Conservation (phyloP, 345 rosid species). For the Heritiera fomes region DNA sequence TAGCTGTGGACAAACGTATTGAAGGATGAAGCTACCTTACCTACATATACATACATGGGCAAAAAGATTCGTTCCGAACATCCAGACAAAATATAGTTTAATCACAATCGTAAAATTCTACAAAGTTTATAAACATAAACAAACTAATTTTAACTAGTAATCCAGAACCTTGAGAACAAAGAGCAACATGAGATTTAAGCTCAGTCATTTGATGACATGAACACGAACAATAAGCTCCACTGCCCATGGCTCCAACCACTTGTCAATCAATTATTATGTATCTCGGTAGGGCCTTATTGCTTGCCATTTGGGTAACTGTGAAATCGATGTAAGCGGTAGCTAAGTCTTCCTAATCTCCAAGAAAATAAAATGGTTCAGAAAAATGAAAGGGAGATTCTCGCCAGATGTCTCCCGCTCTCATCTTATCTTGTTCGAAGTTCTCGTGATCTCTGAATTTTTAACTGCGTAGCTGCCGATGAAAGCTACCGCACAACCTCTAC, state of each 20-base stretch:
- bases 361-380: not conserved
- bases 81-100: not conserved
- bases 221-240: not conserved
- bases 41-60: not conserved
- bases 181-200: not conserved
- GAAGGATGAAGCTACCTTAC: conserved; percentile 3
- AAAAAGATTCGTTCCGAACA: conserved; percentile 3
- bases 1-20: not conserved
- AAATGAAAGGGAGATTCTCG: conserved; percentile 18
- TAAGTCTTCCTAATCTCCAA: conserved; percentile 11
- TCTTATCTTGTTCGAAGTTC: conserved; percentile 17
- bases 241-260: conserved; percentile 15
- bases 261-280: not conserved
- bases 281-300: not conserved
- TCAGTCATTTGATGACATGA: too few species aligned
- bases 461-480: conserved; percentile 22
- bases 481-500: conserved; percentile 22
- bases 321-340: not conserved
- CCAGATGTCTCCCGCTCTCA: conserved; percentile 15
- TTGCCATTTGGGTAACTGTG: conserved; percentile 18
- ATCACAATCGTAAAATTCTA: not conserved
- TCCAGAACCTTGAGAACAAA: not conserved
- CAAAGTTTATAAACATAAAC: not conserved
- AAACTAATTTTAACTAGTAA: not conserved
- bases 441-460: conserved; percentile 19